These are phyloP conservation scores for Omphalotus olearius DNA, from an alignment of 1,284 basidiomycete species.

Conservation along the genomic window DNA sequence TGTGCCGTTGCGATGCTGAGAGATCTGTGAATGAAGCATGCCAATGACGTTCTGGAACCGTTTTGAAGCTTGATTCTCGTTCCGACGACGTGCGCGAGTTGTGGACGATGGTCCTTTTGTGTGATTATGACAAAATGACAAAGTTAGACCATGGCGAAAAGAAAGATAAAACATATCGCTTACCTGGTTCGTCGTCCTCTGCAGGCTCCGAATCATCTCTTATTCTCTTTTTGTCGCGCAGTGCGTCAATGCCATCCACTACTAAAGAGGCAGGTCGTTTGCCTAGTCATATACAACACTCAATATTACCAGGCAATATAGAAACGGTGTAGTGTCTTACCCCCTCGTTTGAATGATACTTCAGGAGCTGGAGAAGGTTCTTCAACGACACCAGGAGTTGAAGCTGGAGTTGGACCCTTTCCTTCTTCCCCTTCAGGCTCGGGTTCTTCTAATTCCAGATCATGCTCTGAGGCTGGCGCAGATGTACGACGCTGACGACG, in stretches of 20 bases:
- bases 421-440: conserved; percentile 17
- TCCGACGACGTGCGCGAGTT: conserved; percentile 25
- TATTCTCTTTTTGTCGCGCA: conserved; percentile 55
- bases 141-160: background rate
- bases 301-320: background rate
- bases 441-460: conserved; percentile 11
- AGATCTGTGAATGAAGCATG: conserved; percentile 79
- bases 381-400: conserved; percentile 6
- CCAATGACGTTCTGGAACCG: conserved; percentile 78
- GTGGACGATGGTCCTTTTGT: conserved; percentile 27
- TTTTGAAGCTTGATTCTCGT: conserved; percentile 50
- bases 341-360: conserved; percentile 9
- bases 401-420: conserved; percentile 6
- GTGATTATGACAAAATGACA: background rate
- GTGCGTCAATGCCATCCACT: conserved; percentile 43
- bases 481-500: conserved; percentile 26
- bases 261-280: conserved; percentile 65
- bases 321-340: background rate
- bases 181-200: conserved; percentile 59
- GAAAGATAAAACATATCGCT: conserved; percentile 8
- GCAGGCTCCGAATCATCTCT: conserved; percentile 66
- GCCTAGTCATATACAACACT: conserved; percentile 29
- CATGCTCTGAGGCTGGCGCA: conserved; percentile 15
- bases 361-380: conserved; percentile 13
- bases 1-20: conserved; percentile 79